These are phyloP conservation scores for Russula sp. DNA, from an alignment of 768 basidiomycete genomes.

Conservation along the genomic window DNA sequence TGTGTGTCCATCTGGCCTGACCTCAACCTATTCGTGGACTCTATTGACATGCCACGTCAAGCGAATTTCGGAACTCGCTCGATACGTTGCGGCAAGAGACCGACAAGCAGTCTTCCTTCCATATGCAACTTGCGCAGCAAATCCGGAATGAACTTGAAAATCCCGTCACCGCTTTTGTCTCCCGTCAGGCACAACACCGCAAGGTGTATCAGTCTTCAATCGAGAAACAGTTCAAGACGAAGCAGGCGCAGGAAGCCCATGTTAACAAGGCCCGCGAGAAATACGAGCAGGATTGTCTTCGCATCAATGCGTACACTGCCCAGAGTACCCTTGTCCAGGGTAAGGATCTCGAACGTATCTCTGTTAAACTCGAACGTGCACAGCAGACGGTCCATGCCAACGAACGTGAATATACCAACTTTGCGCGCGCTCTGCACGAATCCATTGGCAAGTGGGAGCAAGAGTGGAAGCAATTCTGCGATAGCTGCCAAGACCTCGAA, in stretches of 20 bases:
- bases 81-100: slow-evolving; percentile 82
- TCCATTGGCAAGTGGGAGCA: slow-evolving; percentile 85
- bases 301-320: slow-evolving; percentile 92
- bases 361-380: slow-evolving; percentile 80
- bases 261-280: slow-evolving; percentile 89
- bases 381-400: slow-evolving; percentile 87
- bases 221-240: slow-evolving; percentile 89
- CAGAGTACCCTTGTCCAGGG: slow-evolving; percentile 91
- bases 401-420: slow-evolving; percentile 90
- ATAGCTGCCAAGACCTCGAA: slow-evolving; percentile 93
- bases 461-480: slow-evolving; percentile 93
- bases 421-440: slow-evolving; percentile 72
- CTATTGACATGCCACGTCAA: slow-evolving; percentile 36
- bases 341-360: slow-evolving; percentile 87
- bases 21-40: neutral
- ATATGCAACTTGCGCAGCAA: slow-evolving; percentile 70
- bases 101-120: slow-evolving; percentile 72
- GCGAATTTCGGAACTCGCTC: slow-evolving; percentile 77
- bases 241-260: slow-evolving; percentile 81
- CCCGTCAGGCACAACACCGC: slow-evolving; percentile 67
- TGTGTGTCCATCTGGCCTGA: slow-evolving; percentile 39
- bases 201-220: slow-evolving; percentile 69
- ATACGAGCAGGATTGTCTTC: slow-evolving; percentile 88
- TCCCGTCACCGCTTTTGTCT: slow-evolving; percentile 55
- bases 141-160: slow-evolving; percentile 74